Percentiles rank a stretch among this genome's conserved stretches.
These are phyloP conservation scores for Venturia asperata DNA, from an alignment of 2,329 filamentous ascomycete species.

Conservation along the genomic window DNA sequence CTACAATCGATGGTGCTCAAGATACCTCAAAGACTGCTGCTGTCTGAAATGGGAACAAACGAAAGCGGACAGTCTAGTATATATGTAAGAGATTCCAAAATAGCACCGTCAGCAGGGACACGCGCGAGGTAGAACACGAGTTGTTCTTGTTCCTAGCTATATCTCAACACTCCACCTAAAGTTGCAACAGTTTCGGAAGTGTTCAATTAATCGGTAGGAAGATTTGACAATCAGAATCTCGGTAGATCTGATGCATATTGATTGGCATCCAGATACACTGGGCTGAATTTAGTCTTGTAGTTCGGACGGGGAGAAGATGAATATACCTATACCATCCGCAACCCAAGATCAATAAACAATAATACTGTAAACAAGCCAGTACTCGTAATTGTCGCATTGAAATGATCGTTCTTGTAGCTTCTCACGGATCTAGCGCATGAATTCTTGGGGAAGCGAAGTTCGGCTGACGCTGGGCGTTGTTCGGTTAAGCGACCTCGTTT, in stretches of 20 bases:
- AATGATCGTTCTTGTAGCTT: background rate
- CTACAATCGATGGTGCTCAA: background rate
- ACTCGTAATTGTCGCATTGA: background rate
- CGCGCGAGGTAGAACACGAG: background rate
- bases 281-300: background rate
- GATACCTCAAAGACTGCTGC: background rate
- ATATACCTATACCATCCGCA: background rate
- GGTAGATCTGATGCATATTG: background rate
- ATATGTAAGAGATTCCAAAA: background rate
- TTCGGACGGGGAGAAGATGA: background rate
- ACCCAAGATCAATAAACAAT: background rate
- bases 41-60: background rate
- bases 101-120: background rate
- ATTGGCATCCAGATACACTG: background rate
- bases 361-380: background rate
- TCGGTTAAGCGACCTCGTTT: conserved; percentile 22
- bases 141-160: background rate
- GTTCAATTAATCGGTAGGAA: background rate
- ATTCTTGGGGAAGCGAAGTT: conserved; percentile 5
- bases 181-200: background rate
- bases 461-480: background rate
- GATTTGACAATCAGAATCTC: background rate
- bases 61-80: background rate
- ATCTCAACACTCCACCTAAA: background rate
- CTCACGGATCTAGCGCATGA: background rate